Evolutionary conservation across 371 early-diverging fungal species (phyloP), one percentile per base, ranked within the genome.

Genomic region (Rhizomucor pusillus): DNA sequence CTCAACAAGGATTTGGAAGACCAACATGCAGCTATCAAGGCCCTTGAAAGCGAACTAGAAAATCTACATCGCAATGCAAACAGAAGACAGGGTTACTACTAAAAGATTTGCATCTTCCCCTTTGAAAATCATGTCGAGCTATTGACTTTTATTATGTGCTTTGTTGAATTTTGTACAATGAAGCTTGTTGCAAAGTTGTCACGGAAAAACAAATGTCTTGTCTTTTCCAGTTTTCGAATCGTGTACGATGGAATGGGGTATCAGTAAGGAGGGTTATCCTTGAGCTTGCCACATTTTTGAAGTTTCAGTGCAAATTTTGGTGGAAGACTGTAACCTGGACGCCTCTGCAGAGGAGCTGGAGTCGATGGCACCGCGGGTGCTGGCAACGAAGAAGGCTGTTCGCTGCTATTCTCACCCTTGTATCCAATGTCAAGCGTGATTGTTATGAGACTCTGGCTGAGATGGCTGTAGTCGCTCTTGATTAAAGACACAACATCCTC

Each of bases 1-100:
- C 77, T 96, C 56, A 96, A 95, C 84, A 90, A 94, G 73, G 95
- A 98, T 59, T 79, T 98, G 52, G 98, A 97, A 70, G 75, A 81
- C 41, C 93, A 94, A 66, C 97, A 95, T 73, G 84, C 82, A 54
- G 81, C 81, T 39, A 92, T 97, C 58, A 94, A 94, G 78, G 75
- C 84, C 55, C 78, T 94, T 54, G 94, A 94, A 69, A 78, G 79
- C 57, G 95, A 93, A 63, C 59, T 89, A 52, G 90, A 93, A 47
- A 71, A 79, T 19, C 53, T 63, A 14, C 88, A 78, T 69, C 76
- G 50, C 56, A 41, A 47, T 47, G 40, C 29, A 24, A 24, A 29
- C 19, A 20, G 34, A 16, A 25, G 24, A 47, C 24, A 41, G 10
- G 20, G 16, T 4, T 16, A 25, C 16, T 23, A 23, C 24, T 29